phyloP scores from a whole-genome alignment of 2,329 filamentous ascomycete genomes.

The Trichoderma sp. region DNA sequence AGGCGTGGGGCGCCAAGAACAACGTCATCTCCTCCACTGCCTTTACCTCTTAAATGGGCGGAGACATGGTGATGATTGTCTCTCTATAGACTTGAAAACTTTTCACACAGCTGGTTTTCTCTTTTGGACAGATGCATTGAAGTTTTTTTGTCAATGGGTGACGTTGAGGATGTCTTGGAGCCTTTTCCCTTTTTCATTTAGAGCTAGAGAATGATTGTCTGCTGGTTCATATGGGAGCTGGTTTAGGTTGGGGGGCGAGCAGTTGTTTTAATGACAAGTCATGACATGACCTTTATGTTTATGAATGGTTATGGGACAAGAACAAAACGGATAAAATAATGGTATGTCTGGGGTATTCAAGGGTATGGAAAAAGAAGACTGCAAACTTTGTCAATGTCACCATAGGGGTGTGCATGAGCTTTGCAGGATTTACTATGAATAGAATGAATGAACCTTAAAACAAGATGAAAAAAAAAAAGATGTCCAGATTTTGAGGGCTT shows the following conservation, averaged over 20 bases:
- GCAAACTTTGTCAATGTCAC: neutral
- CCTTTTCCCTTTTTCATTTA: neutral
- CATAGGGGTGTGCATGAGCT: neutral
- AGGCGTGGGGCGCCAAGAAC: conserved; percentile 45
- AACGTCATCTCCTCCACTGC: conserved; percentile 42
- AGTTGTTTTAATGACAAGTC: conserved; percentile 28
- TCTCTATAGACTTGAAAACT: neutral
- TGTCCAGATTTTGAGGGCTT: neutral
- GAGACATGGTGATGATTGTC: neutral
- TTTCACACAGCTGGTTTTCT: conserved; percentile 10
- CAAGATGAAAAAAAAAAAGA: neutral
- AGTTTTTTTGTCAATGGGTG: neutral
- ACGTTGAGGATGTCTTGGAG: neutral
- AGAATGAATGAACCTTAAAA: neutral
- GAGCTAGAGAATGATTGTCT: neutral
- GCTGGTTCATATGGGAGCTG: conserved; percentile 3
- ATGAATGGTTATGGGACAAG: conserved; percentile 25
- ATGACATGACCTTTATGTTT: conserved; percentile 21
- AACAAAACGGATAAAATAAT: conserved; percentile 24
- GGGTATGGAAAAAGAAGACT: conserved; percentile 12
- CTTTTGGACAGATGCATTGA: conserved; percentile 15
- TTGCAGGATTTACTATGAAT: neutral
- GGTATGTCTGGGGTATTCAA: conserved; percentile 19
- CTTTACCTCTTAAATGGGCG: conserved; percentile 34
- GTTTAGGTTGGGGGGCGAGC: conserved; percentile 2